Base-by-base conservation (phyloP, 768 basidiomycete species). In the Hericium rajendrae region DNA sequence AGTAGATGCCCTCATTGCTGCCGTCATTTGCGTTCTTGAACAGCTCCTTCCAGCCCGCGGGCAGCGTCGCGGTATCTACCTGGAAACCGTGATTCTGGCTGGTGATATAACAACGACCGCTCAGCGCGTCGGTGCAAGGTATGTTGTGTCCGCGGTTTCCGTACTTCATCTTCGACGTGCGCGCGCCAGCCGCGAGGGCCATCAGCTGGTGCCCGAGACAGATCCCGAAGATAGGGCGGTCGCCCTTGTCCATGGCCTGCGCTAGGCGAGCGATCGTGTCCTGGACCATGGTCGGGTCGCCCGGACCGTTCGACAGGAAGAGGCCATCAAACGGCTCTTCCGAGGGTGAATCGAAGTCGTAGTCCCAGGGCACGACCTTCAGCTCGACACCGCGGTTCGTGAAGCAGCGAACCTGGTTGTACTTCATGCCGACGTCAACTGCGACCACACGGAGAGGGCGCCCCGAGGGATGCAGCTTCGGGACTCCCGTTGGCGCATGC, bases 351-450 rank as follows among this genome's bases (percentile, higher is more conserved):
- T 88, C 74, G 70, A 94, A 92, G 72, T 98, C 88, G 69, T 94
- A 91, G 69, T 98, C 79, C 95, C 95, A 99, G 26, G 97, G 94
- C 8, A 98, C 90, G 54, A 97, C 92, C 73, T 98, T 97, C 68
- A 98, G 78, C 70, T 98, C 92, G 38, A 97, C 83, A 51, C 97
- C 97, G 38, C 97, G 87, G 39, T 83, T 77, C 46, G 82, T 83
- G 74, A 99, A 97, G 76, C 97, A 99, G 38, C 97, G 82, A 64
- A 98, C 94, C 72, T 99, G 97, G 72, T 98, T 98, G 76, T 90
- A 97, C 73, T 99, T 99, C 91, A 98, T 98, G n/a, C 97, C 97
- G 53, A 98, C 95, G 69, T 99, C 97, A 58, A 98, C 74, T 5
- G 92, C 93, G 15, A 99, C 67, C 28, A 99, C 81, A 59, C 97